A percentile compares a stretch with the other conserved stretches of the same genome.
These are phyloP conservation scores for Rhodotorula diobovata DNA, from an alignment of 768 basidiomycete species.

Conservation along the genomic window DNA sequence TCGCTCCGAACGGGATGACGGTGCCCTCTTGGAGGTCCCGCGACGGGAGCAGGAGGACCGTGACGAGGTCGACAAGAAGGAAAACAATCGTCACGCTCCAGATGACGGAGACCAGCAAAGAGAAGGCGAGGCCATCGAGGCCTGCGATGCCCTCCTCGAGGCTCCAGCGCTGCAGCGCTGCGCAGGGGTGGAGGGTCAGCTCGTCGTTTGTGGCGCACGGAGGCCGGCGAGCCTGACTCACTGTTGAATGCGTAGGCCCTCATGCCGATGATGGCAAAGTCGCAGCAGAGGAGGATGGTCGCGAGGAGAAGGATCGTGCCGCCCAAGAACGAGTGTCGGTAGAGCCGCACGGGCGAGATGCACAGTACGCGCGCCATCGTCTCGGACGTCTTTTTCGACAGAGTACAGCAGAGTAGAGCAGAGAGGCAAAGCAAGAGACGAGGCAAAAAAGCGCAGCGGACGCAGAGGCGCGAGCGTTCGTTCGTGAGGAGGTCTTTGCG, in stretches of 20 bases:
- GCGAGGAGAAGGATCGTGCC: slow-evolving; percentile 15
- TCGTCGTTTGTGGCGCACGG: rapidly evolving
- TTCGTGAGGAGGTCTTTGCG: no score
- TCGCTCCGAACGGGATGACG: slow-evolving; percentile 11
- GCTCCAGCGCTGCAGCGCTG: not conserved
- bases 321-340: not conserved
- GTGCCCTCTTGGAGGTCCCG: slow-evolving; percentile 28
- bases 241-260: not conserved
- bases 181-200: no score
- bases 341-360: slow-evolving; percentile 20
- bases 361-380: not conserved
- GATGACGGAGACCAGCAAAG: not conserved
- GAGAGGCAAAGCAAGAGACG: not conserved
- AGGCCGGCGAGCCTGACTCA: no score
- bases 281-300: not conserved
- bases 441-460: no score
- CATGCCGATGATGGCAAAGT: not conserved
- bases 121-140: slow-evolving; percentile 2
- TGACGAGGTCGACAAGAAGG: slow-evolving; percentile 20
- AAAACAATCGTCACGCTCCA: slow-evolving; percentile 6
- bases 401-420: no score
- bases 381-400: not conserved
- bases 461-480: no score
- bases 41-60: slow-evolving; percentile 7
- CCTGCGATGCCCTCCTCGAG: not conserved